Percentiles rank a stretch among this genome's conserved stretches.
Conservation (phyloP, 2,329 filamentous ascomycete genomes). For the Sarocladiaceae sp. region DNA sequence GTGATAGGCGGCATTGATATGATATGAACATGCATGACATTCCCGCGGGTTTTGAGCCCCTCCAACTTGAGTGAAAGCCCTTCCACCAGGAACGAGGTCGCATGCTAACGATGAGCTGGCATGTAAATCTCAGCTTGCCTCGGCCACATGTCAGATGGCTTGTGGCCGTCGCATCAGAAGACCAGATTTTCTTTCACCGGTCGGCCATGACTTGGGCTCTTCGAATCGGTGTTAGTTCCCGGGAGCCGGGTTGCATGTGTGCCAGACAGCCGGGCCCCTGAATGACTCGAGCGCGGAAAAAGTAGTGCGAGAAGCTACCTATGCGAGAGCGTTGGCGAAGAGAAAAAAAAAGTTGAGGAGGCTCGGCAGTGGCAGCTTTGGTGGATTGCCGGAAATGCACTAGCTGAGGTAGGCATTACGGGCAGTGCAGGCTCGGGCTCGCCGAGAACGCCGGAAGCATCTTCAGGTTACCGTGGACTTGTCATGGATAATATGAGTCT, state of each 20-base stretch:
- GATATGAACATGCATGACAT: slow-evolving; percentile 1
- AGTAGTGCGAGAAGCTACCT: slow-evolving; percentile 1
- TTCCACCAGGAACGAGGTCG: too few species aligned
- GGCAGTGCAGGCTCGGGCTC: slow-evolving; percentile 1
- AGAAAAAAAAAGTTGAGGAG: neutral
- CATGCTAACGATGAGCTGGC: too few species aligned
- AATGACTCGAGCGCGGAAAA: slow-evolving; percentile 8
- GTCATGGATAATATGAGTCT: neutral
- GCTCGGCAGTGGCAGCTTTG: neutral
- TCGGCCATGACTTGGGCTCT: too few species aligned
- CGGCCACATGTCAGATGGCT: too few species aligned
- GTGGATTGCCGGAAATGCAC: slow-evolving; percentile 6
- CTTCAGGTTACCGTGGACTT: neutral
- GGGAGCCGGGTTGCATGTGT: neutral
- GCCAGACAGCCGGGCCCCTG: neutral
- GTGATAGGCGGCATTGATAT: neutral
- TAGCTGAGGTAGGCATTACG: slow-evolving; percentile 3
- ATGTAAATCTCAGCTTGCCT: too few species aligned
- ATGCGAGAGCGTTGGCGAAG: too few species aligned
- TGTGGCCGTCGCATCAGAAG: too few species aligned
- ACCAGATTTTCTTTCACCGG: too few species aligned
- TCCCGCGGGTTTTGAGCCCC: neutral
- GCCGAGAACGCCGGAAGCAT: slow-evolving; percentile 6
- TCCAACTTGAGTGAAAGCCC: too few species aligned
- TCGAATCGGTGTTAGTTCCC: neutral